Conservation (phyloP, 108 stramenopile species). For the Cyclotella baltica region DNA sequence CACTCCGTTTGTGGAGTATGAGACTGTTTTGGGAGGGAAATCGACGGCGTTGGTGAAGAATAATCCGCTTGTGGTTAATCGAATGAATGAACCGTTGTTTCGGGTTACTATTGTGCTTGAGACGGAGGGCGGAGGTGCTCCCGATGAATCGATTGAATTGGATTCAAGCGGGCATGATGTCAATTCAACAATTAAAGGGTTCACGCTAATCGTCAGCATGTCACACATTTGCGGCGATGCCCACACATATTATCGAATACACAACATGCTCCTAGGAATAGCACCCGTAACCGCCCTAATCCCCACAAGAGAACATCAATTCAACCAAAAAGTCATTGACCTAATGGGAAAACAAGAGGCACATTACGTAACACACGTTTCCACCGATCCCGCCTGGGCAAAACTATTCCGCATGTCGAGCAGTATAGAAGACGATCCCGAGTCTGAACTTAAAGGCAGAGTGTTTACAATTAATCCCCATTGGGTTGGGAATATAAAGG, state of each 20-base stretch:
- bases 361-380: slow-evolving; percentile 43
- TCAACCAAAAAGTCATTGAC: slow-evolving; percentile 42
- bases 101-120: slow-evolving; percentile 37
- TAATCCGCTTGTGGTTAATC: slow-evolving; percentile 35
- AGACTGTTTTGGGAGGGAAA: slow-evolving; percentile 22
- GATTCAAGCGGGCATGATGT: background rate
- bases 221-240: slow-evolving; percentile 53
- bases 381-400: slow-evolving; percentile 50
- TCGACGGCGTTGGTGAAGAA: slow-evolving; percentile 37
- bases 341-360: slow-evolving; percentile 57
- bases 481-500: slow-evolving; percentile 51
- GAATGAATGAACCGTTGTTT: slow-evolving; percentile 50
- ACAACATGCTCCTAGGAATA: slow-evolving; percentile 48
- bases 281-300: slow-evolving; percentile 24
- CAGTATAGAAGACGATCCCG: slow-evolving; percentile 26
- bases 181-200: background rate
- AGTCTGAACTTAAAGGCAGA: slow-evolving; percentile 30
- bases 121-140: background rate
- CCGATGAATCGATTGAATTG: background rate
- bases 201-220: slow-evolving; percentile 51
- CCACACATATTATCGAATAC: slow-evolving; percentile 52
- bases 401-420: slow-evolving; percentile 33
- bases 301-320: slow-evolving; percentile 37
- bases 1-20: slow-evolving; percentile 44
- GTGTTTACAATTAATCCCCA: slow-evolving; percentile 34